A percentile compares a stretch with the other conserved stretches of the same genome.
phyloP scores from a whole-genome alignment of 2,329 filamentous ascomycete genomes.

The Botrytis galanthina region DNA sequence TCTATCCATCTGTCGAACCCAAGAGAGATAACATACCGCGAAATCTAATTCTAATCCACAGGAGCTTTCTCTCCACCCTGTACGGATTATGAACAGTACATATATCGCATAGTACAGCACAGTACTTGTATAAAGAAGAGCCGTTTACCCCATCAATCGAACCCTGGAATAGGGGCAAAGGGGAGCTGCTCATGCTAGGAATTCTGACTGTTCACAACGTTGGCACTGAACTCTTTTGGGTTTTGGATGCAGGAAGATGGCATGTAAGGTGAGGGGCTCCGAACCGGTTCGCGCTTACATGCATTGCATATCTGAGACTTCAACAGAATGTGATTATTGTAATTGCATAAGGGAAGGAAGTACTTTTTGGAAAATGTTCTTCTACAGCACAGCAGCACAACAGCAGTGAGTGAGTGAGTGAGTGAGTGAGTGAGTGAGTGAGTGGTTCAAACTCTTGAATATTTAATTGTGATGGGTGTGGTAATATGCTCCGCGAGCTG shows the following conservation, averaged over 20 bases:
- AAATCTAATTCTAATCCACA: background rate
- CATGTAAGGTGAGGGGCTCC: background rate
- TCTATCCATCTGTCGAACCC: background rate
- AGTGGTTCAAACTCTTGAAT: background rate
- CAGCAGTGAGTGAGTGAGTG: background rate
- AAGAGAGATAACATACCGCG: background rate
- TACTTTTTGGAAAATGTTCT: background rate
- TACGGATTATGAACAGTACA: background rate
- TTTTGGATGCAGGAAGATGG: slow-evolving; percentile 7
- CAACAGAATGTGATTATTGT: background rate
- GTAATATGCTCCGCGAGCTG: background rate
- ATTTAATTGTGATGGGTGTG: background rate
- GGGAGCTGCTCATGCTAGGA: background rate
- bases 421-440: background rate
- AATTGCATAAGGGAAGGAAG: background rate
- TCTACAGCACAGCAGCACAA: background rate
- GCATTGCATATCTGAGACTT: slow-evolving; percentile 12
- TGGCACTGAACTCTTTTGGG: slow-evolving; percentile 5
- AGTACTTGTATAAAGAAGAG: background rate
- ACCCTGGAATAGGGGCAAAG: slow-evolving; percentile 9
- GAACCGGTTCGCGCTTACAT: background rate
- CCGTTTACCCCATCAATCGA: background rate
- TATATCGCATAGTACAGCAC: background rate
- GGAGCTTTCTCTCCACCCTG: background rate
- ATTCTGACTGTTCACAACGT: background rate